Conservation (phyloP, 2,329 filamentous ascomycete genomes). For the Paecilomyces sp. region DNA sequence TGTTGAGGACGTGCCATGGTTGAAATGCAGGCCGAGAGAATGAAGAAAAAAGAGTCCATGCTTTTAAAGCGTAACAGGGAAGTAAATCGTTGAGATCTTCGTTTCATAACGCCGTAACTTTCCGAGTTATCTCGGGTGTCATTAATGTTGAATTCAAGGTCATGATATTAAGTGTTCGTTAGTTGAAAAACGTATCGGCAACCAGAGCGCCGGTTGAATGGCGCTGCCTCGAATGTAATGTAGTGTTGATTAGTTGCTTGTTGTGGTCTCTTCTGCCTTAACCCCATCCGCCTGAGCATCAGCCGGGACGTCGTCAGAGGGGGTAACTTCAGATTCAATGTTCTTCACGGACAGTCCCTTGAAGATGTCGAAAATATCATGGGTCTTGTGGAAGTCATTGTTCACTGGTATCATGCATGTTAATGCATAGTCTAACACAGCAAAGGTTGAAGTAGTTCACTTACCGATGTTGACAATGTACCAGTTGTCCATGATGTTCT, state of each 20-base stretch:
- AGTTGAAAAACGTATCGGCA: not conserved
- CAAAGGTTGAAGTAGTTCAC: conserved; percentile 22
- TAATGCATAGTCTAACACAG: conserved; percentile 9
- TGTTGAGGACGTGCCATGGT: not conserved
- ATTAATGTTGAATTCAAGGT: not conserved
- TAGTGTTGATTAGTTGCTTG: conserved; percentile 5
- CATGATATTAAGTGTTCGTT: not conserved
- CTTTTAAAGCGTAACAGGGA: not conserved
- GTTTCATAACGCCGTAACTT: not conserved
- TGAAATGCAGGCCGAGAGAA: not conserved
- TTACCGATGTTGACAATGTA: conserved; percentile 90
- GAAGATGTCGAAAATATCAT: conserved; percentile 79
- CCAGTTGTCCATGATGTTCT: conserved; percentile 82
- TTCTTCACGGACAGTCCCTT: conserved; percentile 54
- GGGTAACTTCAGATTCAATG: conserved; percentile 23
- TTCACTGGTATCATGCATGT: conserved; percentile 57
- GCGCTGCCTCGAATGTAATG: conserved; percentile 4
- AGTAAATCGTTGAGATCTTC: not conserved
- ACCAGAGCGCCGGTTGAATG: not conserved
- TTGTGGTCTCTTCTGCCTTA: conserved; percentile 16
- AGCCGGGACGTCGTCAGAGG: conserved; percentile 6
- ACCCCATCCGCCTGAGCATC: not conserved
- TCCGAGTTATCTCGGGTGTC: not conserved
- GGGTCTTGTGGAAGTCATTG: conserved; percentile 88
- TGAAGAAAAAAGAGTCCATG: not conserved